Conservation (phyloP, 306 rosid genomes). For the Trifolium subterraneum region DNA sequence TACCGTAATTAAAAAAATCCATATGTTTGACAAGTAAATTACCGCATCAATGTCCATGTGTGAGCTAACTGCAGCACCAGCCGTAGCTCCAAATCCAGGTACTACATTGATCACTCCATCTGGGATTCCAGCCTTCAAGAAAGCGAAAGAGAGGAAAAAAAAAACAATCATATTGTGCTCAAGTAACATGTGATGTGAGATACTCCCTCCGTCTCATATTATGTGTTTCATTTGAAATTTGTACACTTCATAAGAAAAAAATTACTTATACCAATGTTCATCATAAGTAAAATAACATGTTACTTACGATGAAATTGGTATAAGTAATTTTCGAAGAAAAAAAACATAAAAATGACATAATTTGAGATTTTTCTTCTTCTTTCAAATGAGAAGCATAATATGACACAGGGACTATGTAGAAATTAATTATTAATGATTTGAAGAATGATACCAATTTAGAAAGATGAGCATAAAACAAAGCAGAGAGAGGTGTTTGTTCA, state of each 20-base stretch:
- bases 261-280: too few relatives aligned
- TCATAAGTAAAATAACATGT: too few relatives aligned
- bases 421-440: neutral
- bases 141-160: neutral
- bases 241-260: too few relatives aligned
- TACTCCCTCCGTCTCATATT: neutral
- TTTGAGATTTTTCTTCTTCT: too few relatives aligned
- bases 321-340: too few relatives aligned
- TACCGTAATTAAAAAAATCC: neutral
- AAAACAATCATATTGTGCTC: neutral
- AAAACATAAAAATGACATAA: too few relatives aligned
- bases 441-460: constrained; percentile 62
- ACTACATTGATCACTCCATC: constrained; percentile 83
- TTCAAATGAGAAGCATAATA: neutral
- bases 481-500: constrained; percentile 84
- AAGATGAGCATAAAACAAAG: constrained; percentile 76
- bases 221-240: neutral
- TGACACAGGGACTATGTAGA: neutral
- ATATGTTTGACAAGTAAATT: neutral
- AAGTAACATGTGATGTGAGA: neutral
- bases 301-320: too few relatives aligned
- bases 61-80: constrained; percentile 73
- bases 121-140: constrained; percentile 76
- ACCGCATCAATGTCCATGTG: constrained; percentile 80
- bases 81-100: constrained; percentile 72